Conservation (phyloP, 495 filamentous ascomycete genomes). For the Annulohypoxylon bovei region DNA sequence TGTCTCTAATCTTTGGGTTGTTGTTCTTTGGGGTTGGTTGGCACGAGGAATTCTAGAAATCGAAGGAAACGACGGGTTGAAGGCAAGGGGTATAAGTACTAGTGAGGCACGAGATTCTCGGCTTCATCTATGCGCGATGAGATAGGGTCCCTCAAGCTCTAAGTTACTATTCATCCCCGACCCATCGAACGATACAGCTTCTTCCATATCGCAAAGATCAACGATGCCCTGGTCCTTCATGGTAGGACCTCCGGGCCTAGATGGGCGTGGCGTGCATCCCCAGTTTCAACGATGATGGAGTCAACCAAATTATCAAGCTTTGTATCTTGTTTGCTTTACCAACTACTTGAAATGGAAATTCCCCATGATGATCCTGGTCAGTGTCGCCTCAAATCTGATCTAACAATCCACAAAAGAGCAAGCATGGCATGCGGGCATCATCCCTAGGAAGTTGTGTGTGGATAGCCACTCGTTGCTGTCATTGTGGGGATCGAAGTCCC, state of each 20-base stretch:
- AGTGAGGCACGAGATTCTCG: slow-evolving; percentile 1
- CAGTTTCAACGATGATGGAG: slow-evolving; percentile 37
- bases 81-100: slow-evolving; percentile 41
- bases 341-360: slow-evolving; percentile 30
- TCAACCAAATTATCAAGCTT: slow-evolving; percentile 29
- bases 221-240: slow-evolving; percentile 25
- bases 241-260: slow-evolving; percentile 32
- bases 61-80: slow-evolving; percentile 15
- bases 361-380: slow-evolving; percentile 28
- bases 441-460: slow-evolving; percentile 1
- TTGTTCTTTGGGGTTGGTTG: slow-evolving; percentile 34
- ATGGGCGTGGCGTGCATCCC: slow-evolving; percentile 30
- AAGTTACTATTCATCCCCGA: slow-evolving; percentile 22
- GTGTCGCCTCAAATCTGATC: slow-evolving; percentile 36
- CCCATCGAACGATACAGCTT: slow-evolving; percentile 33
- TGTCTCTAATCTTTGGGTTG: slow-evolving; percentile 25
- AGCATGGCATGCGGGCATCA: slow-evolving; percentile 12
- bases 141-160: slow-evolving; percentile 1
- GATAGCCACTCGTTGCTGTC: slow-evolving; percentile 13
- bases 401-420: slow-evolving; percentile 2
- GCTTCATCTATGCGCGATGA: slow-evolving; percentile 10
- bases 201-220: slow-evolving; percentile 36
- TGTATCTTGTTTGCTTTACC: slow-evolving; percentile 34
- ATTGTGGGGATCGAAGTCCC: slow-evolving; percentile 29
- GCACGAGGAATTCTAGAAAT: slow-evolving; percentile 35